These are phyloP conservation scores for Penicillium pulvis DNA, from an alignment of 495 filamentous ascomycete species.

Conservation along the genomic window DNA sequence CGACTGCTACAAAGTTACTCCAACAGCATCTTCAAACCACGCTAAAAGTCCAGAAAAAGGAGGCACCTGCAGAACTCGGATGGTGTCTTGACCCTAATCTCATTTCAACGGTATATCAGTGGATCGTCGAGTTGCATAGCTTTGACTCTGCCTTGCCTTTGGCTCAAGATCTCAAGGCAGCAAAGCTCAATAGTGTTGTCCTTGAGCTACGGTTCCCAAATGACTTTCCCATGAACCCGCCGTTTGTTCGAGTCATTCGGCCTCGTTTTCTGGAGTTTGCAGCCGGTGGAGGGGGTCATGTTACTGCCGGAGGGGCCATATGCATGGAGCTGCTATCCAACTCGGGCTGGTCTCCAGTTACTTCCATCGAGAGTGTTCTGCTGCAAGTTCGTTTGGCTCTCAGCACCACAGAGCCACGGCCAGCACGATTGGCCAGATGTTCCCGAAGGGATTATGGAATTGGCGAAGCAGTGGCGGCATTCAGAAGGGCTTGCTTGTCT, in stretches of 20 bases:
- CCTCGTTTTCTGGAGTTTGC: constrained; percentile 75
- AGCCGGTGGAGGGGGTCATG: constrained; percentile 81
- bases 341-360: constrained; percentile 75
- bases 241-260: constrained; percentile 82
- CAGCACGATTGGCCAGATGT: constrained; percentile 60
- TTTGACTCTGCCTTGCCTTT: constrained; percentile 72
- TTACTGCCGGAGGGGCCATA: constrained; percentile 84
- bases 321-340: constrained; percentile 92
- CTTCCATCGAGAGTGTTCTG: constrained; percentile 76
- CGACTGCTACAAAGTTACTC: constrained; percentile 61
- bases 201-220: constrained; percentile 79
- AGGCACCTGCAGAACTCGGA: constrained; percentile 69
- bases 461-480: constrained; percentile 73
- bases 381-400: constrained; percentile 83
- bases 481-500: constrained; percentile 59
- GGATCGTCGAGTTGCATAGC: constrained; percentile 89
- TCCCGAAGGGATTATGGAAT: constrained; percentile 59
- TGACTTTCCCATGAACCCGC: constrained; percentile 75
- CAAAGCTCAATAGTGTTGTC: constrained; percentile 64
- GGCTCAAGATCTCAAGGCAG: constrained; percentile 70
- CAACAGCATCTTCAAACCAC: constrained; percentile 62
- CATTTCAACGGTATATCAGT: constrained; percentile 79
- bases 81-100: constrained; percentile 75
- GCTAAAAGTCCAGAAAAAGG: constrained; percentile 63
- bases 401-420: constrained; percentile 64